A percentile compares a stretch with the other conserved stretches of the same genome.
These are phyloP conservation scores for Hebeloma cylindrosporum DNA, from an alignment of 768 basidiomycete species.

Conservation along the genomic window DNA sequence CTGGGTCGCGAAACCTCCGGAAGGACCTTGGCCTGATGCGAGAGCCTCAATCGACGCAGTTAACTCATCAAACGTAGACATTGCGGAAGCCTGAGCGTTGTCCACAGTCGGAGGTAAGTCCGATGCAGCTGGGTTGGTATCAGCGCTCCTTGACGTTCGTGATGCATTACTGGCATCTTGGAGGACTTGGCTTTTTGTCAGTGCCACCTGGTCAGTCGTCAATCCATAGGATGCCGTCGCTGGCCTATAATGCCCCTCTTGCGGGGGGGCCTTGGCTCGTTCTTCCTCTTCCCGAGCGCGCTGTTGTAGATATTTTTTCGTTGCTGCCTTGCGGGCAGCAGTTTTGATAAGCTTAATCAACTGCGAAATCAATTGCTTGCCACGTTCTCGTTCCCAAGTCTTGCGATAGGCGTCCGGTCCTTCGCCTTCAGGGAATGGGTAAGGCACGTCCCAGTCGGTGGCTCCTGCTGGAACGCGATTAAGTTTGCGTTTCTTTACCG, in stretches of 20 bases:
- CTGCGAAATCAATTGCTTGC: slow-evolving; percentile 60
- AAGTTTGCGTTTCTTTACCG: slow-evolving; percentile 60
- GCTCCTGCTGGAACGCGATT: slow-evolving; percentile 76
- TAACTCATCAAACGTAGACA: slow-evolving; percentile 1
- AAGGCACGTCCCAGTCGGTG: slow-evolving; percentile 80
- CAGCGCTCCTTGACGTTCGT: background rate
- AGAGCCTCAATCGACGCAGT: background rate
- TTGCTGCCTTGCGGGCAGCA: slow-evolving; percentile 61
- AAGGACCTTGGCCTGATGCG: background rate
- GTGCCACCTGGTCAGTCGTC: slow-evolving; percentile 12
- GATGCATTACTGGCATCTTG: slow-evolving; percentile 23
- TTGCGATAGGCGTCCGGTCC: slow-evolving; percentile 64
- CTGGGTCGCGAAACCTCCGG: no score
- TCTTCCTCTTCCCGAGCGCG: slow-evolving; percentile 4
- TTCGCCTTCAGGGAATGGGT: slow-evolving; percentile 70
- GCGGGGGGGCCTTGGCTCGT: slow-evolving; percentile 3
- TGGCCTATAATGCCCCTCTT: slow-evolving; percentile 31
- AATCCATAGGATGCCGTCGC: slow-evolving; percentile 33
- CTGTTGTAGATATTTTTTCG: slow-evolving; percentile 43
- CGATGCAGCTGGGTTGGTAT: slow-evolving; percentile 7
- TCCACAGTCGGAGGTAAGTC: background rate
- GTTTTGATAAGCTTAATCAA: slow-evolving; percentile 58
- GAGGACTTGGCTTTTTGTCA: slow-evolving; percentile 23
- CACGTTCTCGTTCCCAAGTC: slow-evolving; percentile 66
- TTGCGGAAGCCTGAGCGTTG: background rate